These are phyloP conservation scores for Beauveria medogensis DNA, from an alignment of 2,329 filamentous ascomycete genomes.

Conservation along the genomic window DNA sequence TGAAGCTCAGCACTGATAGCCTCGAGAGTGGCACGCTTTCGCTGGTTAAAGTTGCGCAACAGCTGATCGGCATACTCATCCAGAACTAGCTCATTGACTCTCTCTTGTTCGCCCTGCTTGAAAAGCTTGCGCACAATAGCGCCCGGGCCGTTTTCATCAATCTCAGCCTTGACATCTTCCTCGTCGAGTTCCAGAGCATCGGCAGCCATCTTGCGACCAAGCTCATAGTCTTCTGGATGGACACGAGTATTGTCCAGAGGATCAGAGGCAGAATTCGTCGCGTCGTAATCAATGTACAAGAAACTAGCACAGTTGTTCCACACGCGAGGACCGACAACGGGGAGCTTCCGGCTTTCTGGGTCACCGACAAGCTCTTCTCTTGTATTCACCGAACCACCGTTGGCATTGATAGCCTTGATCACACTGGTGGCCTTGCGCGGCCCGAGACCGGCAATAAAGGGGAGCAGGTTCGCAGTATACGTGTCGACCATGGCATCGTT, in stretches of 20 bases:
- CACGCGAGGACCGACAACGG: slow-evolving; percentile 79
- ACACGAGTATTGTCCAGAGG: slow-evolving; percentile 95
- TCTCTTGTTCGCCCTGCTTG: slow-evolving; percentile 85
- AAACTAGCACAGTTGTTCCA: slow-evolving; percentile 98
- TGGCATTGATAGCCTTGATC: slow-evolving; percentile 74
- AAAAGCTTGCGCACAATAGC: slow-evolving; percentile 94
- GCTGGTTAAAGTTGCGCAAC: slow-evolving; percentile 84
- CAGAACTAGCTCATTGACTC: slow-evolving; percentile 90
- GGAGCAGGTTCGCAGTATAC: slow-evolving; percentile 79
- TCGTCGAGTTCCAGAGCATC: slow-evolving; percentile 95
- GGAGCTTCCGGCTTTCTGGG: slow-evolving; percentile 66
- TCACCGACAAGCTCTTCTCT: slow-evolving; percentile 86
- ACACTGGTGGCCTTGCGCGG: slow-evolving; percentile 78
- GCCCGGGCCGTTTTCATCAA: slow-evolving; percentile 78
- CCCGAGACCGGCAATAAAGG: slow-evolving; percentile 84
- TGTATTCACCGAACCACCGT: slow-evolving; percentile 77
- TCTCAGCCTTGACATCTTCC: slow-evolving; percentile 93
- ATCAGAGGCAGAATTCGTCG: slow-evolving; percentile 73
- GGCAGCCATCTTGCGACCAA: slow-evolving; percentile 96
- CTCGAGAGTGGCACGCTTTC: slow-evolving; percentile 91
- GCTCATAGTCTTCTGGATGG: slow-evolving; percentile 96
- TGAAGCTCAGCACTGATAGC: slow-evolving; percentile 92
- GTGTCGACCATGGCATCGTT: slow-evolving; percentile 80
- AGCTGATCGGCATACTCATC: slow-evolving; percentile 97
- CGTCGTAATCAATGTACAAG: slow-evolving; percentile 80